Conservation (phyloP, 306 rosid genomes). For the Sicyos edulis region DNA sequence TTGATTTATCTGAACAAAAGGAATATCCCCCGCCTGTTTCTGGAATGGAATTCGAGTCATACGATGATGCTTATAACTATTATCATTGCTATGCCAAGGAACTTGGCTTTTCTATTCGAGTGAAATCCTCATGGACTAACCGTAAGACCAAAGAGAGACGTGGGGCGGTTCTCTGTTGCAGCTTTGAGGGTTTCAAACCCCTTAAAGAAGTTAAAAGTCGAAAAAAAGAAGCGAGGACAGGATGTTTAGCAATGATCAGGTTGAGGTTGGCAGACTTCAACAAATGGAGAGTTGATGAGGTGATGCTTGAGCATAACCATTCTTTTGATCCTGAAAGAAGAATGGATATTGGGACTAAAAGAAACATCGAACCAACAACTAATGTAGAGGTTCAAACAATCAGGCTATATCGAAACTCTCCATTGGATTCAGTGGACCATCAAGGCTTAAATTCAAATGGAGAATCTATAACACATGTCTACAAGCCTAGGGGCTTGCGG, state of each 20-base stretch:
- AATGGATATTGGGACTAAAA: slow-evolving; percentile 62
- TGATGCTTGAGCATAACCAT: slow-evolving; percentile 91
- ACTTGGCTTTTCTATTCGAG: slow-evolving; percentile 87
- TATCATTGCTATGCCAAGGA: slow-evolving; percentile 76
- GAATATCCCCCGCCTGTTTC: slow-evolving; percentile 55
- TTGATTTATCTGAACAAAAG: slow-evolving; percentile 44
- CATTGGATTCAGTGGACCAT: slow-evolving; percentile 40
- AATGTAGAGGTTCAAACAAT: slow-evolving; percentile 86
- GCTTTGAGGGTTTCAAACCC: slow-evolving; percentile 87
- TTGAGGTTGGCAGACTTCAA: slow-evolving; percentile 86
- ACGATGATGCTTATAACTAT: slow-evolving; percentile 91
- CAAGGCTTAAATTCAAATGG: slow-evolving; percentile 56
- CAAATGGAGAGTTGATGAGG: slow-evolving; percentile 94
- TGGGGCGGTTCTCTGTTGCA: slow-evolving; percentile 96
- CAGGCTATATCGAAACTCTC: slow-evolving; percentile 71
- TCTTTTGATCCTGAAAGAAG: slow-evolving; percentile 89
- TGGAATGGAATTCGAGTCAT: slow-evolving; percentile 82
- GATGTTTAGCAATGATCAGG: slow-evolving; percentile 91
- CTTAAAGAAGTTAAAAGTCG: slow-evolving; percentile 74
- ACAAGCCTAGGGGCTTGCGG: slow-evolving; percentile 46
- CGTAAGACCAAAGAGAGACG: slow-evolving; percentile 98
- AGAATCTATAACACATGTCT: slow-evolving; percentile 36
- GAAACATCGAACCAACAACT: slow-evolving; percentile 66
- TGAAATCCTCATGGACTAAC: slow-evolving; percentile 92
- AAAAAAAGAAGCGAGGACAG: slow-evolving; percentile 90